phyloP scores from a whole-genome alignment of 148 eudicot species.

The Talinum fruticosum region DNA sequence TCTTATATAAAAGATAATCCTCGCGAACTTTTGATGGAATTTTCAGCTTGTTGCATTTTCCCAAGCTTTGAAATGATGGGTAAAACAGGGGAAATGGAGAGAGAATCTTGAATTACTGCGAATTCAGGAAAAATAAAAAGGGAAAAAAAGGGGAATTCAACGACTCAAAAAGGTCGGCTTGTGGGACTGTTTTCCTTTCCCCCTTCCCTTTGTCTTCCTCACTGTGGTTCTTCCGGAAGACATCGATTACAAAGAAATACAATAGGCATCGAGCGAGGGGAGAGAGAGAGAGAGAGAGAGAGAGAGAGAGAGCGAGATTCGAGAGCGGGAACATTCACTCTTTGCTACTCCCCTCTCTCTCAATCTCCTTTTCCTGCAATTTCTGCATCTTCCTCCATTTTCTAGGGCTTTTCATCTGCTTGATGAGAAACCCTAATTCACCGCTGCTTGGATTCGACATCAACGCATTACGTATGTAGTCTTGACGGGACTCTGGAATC shows the following conservation, averaged over 20 bases:
- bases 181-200: not conserved
- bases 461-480: not conserved
- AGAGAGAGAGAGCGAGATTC: not conserved
- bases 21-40: too few species aligned
- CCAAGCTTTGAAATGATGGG: too few species aligned
- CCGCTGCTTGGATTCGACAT: not conserved
- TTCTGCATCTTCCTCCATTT: not conserved
- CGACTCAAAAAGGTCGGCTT: not conserved
- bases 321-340: not conserved
- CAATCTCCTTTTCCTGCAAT: not conserved
- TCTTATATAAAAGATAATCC: too few species aligned
- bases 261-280: too few species aligned
- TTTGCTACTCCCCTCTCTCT: not conserved
- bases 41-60: too few species aligned
- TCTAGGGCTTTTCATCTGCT: not conserved
- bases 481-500: not conserved
- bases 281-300: constrained; percentile 1
- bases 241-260: too few species aligned
- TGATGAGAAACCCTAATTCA: constrained; percentile 20
- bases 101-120: not conserved
- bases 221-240: not conserved
- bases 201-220: not conserved
- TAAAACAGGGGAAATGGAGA: not conserved
- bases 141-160: not conserved
- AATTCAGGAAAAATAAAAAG: too few species aligned